Conservation (phyloP, 179 eudicot genomes). For the Silene coronaria region DNA sequence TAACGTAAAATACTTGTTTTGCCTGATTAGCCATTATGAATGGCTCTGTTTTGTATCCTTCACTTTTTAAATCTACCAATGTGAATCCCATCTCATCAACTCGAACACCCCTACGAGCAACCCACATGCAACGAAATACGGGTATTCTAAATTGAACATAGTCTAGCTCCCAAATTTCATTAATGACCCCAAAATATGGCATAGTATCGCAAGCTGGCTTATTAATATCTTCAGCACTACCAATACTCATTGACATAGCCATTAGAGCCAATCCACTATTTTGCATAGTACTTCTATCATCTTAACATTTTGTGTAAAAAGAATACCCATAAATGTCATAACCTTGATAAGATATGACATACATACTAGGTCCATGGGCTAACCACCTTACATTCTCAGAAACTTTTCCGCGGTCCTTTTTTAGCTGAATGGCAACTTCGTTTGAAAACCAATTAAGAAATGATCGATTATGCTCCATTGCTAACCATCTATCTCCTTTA, state of each 20-base stretch:
- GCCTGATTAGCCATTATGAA: slow-evolving; percentile 17
- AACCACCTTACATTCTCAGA: not conserved
- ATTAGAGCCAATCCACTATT: not conserved
- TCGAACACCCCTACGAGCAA: not conserved
- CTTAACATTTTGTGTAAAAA: not conserved
- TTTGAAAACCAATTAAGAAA: slow-evolving; percentile 4
- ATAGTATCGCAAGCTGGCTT: not conserved
- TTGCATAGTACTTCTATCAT: not conserved
- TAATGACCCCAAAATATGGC: slow-evolving; percentile 11
- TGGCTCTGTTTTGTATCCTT: slow-evolving; percentile 9
- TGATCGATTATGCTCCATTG: not conserved
- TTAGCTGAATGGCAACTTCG: not conserved
- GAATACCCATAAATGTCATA: slow-evolving; percentile 3
- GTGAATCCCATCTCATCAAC: slow-evolving; percentile 18
- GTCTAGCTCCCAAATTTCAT: slow-evolving; percentile 11
- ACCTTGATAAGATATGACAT: slow-evolving; percentile 1
- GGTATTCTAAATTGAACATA: not conserved
- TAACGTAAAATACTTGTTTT: slow-evolving; percentile 15
- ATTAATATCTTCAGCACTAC: too few species aligned
- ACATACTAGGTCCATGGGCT: not conserved
- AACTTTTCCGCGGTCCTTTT: not conserved
- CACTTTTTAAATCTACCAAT: slow-evolving; percentile 10
- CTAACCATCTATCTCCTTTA: not conserved
- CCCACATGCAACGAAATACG: slow-evolving; percentile 3
- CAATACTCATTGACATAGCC: not conserved